Evolutionary conservation across 352 stramenopile genomes (phyloP).

Genomic region (Phytophthora ohioensis): DNA sequence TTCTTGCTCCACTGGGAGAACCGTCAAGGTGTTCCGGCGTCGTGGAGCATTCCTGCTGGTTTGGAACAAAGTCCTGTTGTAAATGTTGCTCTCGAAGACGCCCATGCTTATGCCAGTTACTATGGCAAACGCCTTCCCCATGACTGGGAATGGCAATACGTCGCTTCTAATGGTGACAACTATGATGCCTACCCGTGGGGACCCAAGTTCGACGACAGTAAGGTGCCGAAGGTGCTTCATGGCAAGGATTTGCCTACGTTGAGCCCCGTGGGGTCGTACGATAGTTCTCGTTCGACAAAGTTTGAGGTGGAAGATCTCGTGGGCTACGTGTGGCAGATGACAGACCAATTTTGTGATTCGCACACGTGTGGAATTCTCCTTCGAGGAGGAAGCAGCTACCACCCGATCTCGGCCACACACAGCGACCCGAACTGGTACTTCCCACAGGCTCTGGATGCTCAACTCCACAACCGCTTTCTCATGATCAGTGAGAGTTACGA

Average conservation of each 20-base stretch:
- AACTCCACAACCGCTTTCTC: conserved; percentile 83
- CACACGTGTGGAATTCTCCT: conserved; percentile 86
- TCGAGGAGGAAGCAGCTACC: conserved; percentile 79
- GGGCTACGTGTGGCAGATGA: conserved; percentile 90
- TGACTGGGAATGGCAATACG: conserved; percentile 91
- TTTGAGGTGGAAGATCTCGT: conserved; percentile 81
- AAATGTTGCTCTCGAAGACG: conserved; percentile 80
- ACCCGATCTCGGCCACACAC: conserved; percentile 69
- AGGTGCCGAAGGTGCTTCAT: conserved; percentile 32
- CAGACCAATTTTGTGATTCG: conserved; percentile 80
- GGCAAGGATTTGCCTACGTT: conserved; percentile 55
- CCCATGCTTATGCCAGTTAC: conserved; percentile 69
- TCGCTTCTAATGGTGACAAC: conserved; percentile 71
- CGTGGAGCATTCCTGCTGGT: conserved; percentile 57
- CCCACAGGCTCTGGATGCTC: conserved; percentile 61
- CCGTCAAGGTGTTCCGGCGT: conserved; percentile 34
- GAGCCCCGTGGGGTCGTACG: conserved; percentile 60
- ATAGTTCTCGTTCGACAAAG: conserved; percentile 48
- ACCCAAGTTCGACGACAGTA: conserved; percentile 38
- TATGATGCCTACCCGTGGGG: conserved; percentile 77
- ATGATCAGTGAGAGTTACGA: conserved; percentile 82
- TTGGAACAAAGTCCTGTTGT: conserved; percentile 75
- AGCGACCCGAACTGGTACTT: conserved; percentile 91
- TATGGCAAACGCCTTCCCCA: conserved; percentile 81
- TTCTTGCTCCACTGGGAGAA: conserved; percentile 83